A percentile compares a stretch with the other conserved stretches of the same genome.
These are phyloP conservation scores for Fusarium sp. DNA, from an alignment of 2,329 filamentous ascomycete species.

Conservation along the genomic window DNA sequence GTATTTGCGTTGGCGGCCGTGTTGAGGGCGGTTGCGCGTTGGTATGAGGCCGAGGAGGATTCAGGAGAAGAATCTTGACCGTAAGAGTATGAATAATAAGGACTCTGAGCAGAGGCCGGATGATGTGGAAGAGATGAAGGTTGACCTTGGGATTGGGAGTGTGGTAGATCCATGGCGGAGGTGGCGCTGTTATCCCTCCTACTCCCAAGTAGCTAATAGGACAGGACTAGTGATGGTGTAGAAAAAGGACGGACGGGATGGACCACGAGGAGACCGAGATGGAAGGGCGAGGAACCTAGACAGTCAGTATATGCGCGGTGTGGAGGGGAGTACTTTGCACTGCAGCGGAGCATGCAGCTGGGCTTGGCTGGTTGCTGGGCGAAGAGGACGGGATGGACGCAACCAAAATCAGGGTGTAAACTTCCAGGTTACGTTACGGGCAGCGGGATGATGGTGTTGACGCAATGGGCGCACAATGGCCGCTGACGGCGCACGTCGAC, in stretches of 20 bases:
- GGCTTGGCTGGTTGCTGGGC: conserved; percentile 27
- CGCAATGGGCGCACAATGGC: conserved; percentile 44
- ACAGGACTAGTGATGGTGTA: conserved; percentile 18
- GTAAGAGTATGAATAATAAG: conserved; percentile 36
- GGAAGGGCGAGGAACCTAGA: conserved; percentile 21
- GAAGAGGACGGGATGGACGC: conserved; percentile 7
- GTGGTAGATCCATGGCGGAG: conserved; percentile 49
- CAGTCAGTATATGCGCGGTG: conserved; percentile 27
- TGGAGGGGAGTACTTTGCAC: conserved; percentile 5
- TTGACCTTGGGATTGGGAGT: conserved; percentile 39
- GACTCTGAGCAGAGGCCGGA: conserved; percentile 23
- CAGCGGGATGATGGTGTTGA: conserved; percentile 44
- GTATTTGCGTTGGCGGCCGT: conserved; percentile 30
- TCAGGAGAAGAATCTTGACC: conserved; percentile 37
- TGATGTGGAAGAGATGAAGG: conserved; percentile 37
- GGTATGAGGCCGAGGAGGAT: conserved; percentile 33
- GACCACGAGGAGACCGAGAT: conserved; percentile 28
- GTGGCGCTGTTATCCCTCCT: conserved; percentile 44
- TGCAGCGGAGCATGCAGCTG: conserved; percentile 3
- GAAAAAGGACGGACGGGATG: conserved; percentile 19
- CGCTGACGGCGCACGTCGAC: conserved; percentile 19
- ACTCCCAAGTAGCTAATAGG: conserved; percentile 22
- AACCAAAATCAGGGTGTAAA: conserved; percentile 36
- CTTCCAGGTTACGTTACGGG: conserved; percentile 29
- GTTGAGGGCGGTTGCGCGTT: conserved; percentile 30